Percentiles rank a stretch among this genome's conserved stretches.
phyloP scores from a whole-genome alignment of 2,329 filamentous ascomycete species.

The Thielaviopsis ethacetica region DNA sequence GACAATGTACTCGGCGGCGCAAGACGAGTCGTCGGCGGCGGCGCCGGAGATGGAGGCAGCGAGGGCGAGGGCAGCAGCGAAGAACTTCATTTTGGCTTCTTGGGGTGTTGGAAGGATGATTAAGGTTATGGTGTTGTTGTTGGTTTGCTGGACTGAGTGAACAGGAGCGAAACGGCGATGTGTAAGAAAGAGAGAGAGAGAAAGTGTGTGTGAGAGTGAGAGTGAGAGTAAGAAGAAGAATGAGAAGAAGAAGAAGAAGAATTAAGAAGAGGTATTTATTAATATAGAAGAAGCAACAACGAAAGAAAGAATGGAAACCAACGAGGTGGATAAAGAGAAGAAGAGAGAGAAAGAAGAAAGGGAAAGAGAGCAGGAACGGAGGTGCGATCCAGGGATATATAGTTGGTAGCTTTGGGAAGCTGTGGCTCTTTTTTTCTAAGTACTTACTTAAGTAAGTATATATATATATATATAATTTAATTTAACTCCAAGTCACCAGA shows the following conservation, averaged over 20 bases:
- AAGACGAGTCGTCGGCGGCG: constrained; percentile 17
- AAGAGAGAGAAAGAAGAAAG: neutral
- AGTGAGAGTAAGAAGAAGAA: no score
- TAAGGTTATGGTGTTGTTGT: neutral
- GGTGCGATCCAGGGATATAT: neutral
- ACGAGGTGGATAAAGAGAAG: neutral
- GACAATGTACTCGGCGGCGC: constrained; percentile 31
- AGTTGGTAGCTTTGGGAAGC: no score
- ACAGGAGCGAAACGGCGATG: neutral
- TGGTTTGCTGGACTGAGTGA: neutral
- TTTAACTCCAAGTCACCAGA: no score
- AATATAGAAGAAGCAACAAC: neutral
- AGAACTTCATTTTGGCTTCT: constrained; percentile 28
- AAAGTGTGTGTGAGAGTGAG: no score
- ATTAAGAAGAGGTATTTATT: neutral
- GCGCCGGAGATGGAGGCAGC: constrained; percentile 19
- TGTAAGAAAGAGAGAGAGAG: neutral
- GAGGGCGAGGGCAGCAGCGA: constrained; percentile 25
- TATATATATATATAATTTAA: no score
- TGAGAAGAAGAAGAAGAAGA: neutral
- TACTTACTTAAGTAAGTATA: no score
- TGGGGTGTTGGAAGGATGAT: constrained; percentile 1
- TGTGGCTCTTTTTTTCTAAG: no score
- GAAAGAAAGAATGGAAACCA: neutral
- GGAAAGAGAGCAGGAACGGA: neutral